Evolutionary conservation across 345 rosid species (phyloP).

Genomic region (Chamaenerion angustifolium): DNA sequence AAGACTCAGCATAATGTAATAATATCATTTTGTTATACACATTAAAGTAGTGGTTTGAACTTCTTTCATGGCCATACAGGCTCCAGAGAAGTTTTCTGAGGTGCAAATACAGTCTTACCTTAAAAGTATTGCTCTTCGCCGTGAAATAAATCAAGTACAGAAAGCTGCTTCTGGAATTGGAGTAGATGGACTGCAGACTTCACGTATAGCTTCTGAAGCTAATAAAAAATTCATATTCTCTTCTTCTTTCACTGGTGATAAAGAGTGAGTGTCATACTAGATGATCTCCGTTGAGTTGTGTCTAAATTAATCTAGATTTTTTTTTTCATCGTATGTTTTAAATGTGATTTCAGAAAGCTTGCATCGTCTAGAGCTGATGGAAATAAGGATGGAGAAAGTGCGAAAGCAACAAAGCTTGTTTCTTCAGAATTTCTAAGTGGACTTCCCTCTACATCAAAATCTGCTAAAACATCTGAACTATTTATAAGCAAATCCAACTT

Average conservation of each 20-base stretch:
- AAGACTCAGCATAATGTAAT: neutral
- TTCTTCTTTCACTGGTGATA: constrained; percentile 75
- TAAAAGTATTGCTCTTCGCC: constrained; percentile 89
- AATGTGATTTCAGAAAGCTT: constrained; percentile 37
- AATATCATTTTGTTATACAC: too few relatives aligned
- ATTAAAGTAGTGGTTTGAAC: neutral
- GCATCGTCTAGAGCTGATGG: constrained; percentile 14
- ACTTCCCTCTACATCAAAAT: constrained; percentile 18
- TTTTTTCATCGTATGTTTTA: constrained; percentile 4
- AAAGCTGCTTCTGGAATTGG: constrained; percentile 77
- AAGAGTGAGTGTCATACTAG: constrained; percentile 44
- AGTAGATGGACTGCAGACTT: constrained; percentile 73
- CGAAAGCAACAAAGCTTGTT: constrained; percentile 12
- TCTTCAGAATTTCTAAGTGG: constrained; percentile 19
- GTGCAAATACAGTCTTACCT: constrained; percentile 91
- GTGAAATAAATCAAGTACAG: constrained; percentile 88
- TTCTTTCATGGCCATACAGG: constrained; percentile 29
- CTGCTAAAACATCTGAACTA: constrained; percentile 23
- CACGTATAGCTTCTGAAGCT: constrained; percentile 92
- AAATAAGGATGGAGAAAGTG: constrained; percentile 27
- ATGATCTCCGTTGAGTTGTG: too few relatives aligned
- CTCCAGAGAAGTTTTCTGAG: constrained; percentile 82
- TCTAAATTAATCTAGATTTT: neutral
- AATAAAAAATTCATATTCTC: constrained; percentile 91
- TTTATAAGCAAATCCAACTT: constrained; percentile 18